These are phyloP conservation scores for Cadophora malorum DNA, from an alignment of 2,329 filamentous ascomycete genomes.

Conservation along the genomic window DNA sequence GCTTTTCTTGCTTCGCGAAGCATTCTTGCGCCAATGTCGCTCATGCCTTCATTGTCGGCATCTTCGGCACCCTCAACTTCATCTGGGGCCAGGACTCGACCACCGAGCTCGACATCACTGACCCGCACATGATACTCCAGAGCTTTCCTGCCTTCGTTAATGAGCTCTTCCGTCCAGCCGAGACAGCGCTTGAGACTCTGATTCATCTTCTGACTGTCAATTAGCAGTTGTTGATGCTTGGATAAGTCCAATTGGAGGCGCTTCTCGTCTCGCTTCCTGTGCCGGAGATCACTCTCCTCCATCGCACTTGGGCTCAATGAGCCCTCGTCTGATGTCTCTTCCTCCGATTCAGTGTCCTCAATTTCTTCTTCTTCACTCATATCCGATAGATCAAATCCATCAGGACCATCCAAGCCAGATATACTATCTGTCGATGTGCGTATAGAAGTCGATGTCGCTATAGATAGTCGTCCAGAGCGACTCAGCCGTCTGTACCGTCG, in stretches of 20 bases:
- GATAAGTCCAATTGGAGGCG: slow-evolving; percentile 83
- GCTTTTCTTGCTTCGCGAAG: slow-evolving; percentile 41
- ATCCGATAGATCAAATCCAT: slow-evolving; percentile 51
- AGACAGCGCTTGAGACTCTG: slow-evolving; percentile 90
- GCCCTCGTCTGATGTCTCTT: slow-evolving; percentile 46
- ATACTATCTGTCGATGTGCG: slow-evolving; percentile 53
- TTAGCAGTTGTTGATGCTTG: slow-evolving; percentile 86
- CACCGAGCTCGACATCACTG: slow-evolving; percentile 82
- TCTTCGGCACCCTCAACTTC: slow-evolving; percentile 57
- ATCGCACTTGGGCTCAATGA: slow-evolving; percentile 50
- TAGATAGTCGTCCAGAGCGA: slow-evolving; percentile 76
- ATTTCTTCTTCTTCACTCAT: slow-evolving; percentile 57
- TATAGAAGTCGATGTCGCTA: slow-evolving; percentile 56
- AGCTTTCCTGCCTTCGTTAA: slow-evolving; percentile 86
- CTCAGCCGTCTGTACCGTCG: slow-evolving; percentile 87
- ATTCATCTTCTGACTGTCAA: slow-evolving; percentile 94
- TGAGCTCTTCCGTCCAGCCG: slow-evolving; percentile 87
- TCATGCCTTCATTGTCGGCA: slow-evolving; percentile 42
- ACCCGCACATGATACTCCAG: slow-evolving; percentile 81
- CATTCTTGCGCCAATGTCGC: slow-evolving; percentile 39
- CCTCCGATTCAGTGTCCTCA: slow-evolving; percentile 56
- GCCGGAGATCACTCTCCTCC: slow-evolving; percentile 53
- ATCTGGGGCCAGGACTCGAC: slow-evolving; percentile 76
- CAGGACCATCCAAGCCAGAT: slow-evolving; percentile 51
- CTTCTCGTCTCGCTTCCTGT: slow-evolving; percentile 79